These are phyloP conservation scores for Mimosa bimucronata DNA, from an alignment of 306 rosid species.

Conservation along the genomic window DNA sequence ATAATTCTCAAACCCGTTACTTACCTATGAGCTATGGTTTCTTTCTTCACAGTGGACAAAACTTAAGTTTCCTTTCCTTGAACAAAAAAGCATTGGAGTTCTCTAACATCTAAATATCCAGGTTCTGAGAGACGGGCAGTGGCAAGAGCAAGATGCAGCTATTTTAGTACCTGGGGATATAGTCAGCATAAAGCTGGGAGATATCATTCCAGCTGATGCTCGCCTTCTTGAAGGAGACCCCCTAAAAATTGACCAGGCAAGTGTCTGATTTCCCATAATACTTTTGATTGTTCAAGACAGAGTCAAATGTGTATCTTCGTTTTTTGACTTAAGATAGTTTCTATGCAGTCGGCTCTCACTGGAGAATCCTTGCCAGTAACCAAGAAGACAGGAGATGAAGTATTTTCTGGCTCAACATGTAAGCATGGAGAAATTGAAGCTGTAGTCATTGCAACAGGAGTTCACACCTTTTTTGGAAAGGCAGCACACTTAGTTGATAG, in stretches of 20 bases:
- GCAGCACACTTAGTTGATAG: constrained; percentile 85
- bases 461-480: constrained; percentile 81
- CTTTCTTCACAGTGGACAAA: constrained; percentile 1
- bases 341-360: constrained; percentile 82
- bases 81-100: neutral
- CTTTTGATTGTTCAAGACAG: constrained; percentile 17
- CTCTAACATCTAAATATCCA: constrained; percentile 38
- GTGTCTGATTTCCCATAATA: constrained; percentile 20
- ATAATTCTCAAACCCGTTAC: neutral
- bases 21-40: neutral
- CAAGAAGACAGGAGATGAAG: constrained; percentile 76
- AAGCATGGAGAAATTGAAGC: constrained; percentile 93
- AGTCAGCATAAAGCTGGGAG: constrained; percentile 85
- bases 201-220: constrained; percentile 91
- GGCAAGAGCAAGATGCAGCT: constrained; percentile 86
- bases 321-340: constrained; percentile 33
- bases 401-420: constrained; percentile 85
- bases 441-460: constrained; percentile 86
- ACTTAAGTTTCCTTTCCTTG: neutral
- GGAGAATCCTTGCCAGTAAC: constrained; percentile 90
- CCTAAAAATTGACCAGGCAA: constrained; percentile 86
- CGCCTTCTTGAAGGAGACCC: constrained; percentile 90
- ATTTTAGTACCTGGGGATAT: constrained; percentile 88
- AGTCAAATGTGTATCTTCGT: constrained; percentile 31
- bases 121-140: constrained; percentile 87